These are phyloP conservation scores for Aspergillus quadricinctus DNA, from an alignment of 2,329 filamentous ascomycete species.

Conservation along the genomic window DNA sequence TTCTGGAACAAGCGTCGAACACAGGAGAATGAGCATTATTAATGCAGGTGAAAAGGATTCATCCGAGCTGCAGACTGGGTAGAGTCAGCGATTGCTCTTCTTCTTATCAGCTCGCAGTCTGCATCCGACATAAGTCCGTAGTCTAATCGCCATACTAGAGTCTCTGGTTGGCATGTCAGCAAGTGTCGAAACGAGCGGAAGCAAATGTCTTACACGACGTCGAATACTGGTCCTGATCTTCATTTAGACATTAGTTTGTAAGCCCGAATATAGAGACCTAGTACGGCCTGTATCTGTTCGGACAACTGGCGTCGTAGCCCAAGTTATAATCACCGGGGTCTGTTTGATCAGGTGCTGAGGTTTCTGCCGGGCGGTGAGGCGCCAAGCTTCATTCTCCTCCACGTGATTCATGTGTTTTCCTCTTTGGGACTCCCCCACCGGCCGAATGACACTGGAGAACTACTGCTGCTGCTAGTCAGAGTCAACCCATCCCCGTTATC, in stretches of 20 bases:
- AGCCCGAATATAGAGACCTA: background rate
- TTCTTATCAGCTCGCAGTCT: background rate
- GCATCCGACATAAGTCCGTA: background rate
- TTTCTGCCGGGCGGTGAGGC: background rate
- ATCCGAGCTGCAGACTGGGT: background rate
- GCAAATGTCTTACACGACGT: background rate
- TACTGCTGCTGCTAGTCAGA: background rate
- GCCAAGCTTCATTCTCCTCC: background rate
- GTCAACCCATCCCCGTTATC: background rate
- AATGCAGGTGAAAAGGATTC: background rate
- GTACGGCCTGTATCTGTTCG: background rate
- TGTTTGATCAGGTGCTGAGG: background rate
- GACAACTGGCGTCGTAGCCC: background rate
- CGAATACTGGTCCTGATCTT: background rate
- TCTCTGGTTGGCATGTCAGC: background rate
- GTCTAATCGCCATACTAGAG: background rate
- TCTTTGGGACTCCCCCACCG: background rate
- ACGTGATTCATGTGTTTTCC: background rate
- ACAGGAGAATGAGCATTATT: background rate
- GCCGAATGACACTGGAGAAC: background rate
- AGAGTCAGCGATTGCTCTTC: background rate
- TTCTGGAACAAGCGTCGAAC: background rate
- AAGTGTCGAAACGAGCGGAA: background rate
- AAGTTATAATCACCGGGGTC: background rate
- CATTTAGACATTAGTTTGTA: background rate